Percentiles rank a stretch among this genome's conserved stretches.
These are phyloP conservation scores for Amyloporia xantha DNA, from an alignment of 768 basidiomycete genomes.

Conservation along the genomic window DNA sequence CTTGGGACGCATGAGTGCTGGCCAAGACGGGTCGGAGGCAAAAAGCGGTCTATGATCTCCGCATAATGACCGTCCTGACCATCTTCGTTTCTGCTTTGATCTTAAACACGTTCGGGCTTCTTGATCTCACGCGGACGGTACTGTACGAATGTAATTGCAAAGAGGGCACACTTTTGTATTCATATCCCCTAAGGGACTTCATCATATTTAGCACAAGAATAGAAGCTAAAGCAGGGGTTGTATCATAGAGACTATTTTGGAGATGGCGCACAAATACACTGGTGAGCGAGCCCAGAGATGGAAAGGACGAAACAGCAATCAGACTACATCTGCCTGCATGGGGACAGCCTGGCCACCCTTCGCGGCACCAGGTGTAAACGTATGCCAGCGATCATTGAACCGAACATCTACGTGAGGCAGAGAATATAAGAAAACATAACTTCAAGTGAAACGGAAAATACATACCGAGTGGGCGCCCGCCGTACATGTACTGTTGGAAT, in stretches of 20 bases:
- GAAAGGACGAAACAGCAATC: background rate
- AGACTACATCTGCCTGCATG: conserved; percentile 50
- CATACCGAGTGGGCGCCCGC: conserved; percentile 79
- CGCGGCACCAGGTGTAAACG: conserved; percentile 82
- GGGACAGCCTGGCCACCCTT: conserved; percentile 75
- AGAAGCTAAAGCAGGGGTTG: background rate
- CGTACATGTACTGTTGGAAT: conserved; percentile 94
- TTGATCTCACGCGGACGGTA: background rate
- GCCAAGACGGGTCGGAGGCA: conserved; percentile 6
- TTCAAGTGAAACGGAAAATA: too few relatives aligned
- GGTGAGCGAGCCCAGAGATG: background rate
- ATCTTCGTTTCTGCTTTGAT: background rate
- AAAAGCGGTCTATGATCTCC: conserved; percentile 14
- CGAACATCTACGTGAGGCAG: conserved; percentile 67
- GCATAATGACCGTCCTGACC: background rate
- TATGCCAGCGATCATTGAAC: conserved; percentile 95
- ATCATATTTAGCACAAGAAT: conserved; percentile 5
- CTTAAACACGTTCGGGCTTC: background rate
- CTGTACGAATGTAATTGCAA: conserved; percentile 2
- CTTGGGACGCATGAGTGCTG: conserved; percentile 1
- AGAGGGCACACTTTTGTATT: background rate
- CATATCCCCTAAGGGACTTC: background rate
- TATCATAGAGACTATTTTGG: conserved; percentile 5
- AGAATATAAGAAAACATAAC: background rate
- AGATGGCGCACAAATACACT: conserved; percentile 1